phyloP scores from a whole-genome alignment of 331 rosid genomes.

The Quercus tomentella region DNA sequence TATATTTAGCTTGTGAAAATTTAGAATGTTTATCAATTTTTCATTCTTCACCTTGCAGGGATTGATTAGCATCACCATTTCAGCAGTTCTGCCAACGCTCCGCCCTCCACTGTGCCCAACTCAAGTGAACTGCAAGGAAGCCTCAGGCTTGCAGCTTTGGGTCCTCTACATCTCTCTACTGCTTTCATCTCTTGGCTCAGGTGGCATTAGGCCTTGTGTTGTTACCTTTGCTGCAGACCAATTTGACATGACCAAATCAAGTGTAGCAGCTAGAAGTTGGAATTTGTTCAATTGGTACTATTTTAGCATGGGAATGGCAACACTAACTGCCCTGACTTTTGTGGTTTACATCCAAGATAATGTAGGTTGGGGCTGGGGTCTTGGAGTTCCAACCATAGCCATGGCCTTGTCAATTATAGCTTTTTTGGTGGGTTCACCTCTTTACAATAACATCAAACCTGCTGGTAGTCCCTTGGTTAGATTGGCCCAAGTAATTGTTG shows the following conservation, averaged over 20 bases:
- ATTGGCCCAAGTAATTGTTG: no score
- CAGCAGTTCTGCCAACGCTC: slow-evolving; percentile 52
- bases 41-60: background rate
- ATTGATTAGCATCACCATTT: slow-evolving; percentile 43
- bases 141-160: no score
- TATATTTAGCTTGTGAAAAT: no score
- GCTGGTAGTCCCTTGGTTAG: no score
- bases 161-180: slow-evolving; percentile 50
- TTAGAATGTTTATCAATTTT: background rate
- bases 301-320: slow-evolving; percentile 63
- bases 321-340: slow-evolving; percentile 61
- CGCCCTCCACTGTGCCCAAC: slow-evolving; percentile 69
- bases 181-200: slow-evolving; percentile 73
- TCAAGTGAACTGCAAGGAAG: slow-evolving; percentile 44
- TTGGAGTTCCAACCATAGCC: no score
- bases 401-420: no score
- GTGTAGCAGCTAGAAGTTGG: slow-evolving; percentile 20
- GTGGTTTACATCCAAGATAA: no score
- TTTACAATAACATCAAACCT: no score
- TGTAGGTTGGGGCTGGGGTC: no score
- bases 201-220: slow-evolving; percentile 79
- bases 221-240: slow-evolving; percentile 39
- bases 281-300: slow-evolving; percentile 79
- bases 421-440: no score
- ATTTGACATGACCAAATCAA: no score